A percentile compares a stretch with the other conserved stretches of the same genome.
phyloP scores from a whole-genome alignment of 208 protist genomes.

The Trypanosoma caninum region DNA sequence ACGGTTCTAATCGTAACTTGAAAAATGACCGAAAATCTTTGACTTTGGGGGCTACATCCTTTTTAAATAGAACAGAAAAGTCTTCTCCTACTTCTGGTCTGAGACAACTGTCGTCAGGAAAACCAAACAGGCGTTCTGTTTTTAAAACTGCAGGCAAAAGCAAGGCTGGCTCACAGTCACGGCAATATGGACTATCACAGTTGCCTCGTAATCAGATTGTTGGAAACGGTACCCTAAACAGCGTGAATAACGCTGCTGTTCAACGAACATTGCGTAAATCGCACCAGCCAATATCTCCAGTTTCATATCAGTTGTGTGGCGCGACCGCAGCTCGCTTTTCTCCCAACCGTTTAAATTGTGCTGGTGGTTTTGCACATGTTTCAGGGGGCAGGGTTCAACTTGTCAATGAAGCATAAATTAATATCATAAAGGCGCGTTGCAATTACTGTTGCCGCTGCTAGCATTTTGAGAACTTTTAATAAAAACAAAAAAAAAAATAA shows the following conservation, averaged over 20 bases:
- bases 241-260: too few relatives aligned
- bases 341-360: neutral
- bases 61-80: neutral
- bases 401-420: conserved; percentile 36
- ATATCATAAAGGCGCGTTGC: conserved; percentile 22
- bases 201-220: too few relatives aligned
- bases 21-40: neutral
- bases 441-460: neutral
- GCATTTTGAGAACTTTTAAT: neutral
- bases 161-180: too few relatives aligned
- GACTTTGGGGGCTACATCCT: neutral
- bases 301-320: neutral
- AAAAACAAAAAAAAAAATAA: too few relatives aligned
- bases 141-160: neutral
- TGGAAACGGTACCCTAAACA: too few relatives aligned
- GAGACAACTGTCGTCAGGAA: neutral
- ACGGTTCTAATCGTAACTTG: neutral
- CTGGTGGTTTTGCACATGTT: neutral
- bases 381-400: conserved; percentile 26
- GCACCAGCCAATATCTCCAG: neutral
- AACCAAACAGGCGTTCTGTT: too few relatives aligned
- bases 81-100: neutral
- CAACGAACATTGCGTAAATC: too few relatives aligned
- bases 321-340: neutral
- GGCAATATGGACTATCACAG: neutral